phyloP scores from a whole-genome alignment of 495 filamentous ascomycete genomes.

The Penicillium canescens region DNA sequence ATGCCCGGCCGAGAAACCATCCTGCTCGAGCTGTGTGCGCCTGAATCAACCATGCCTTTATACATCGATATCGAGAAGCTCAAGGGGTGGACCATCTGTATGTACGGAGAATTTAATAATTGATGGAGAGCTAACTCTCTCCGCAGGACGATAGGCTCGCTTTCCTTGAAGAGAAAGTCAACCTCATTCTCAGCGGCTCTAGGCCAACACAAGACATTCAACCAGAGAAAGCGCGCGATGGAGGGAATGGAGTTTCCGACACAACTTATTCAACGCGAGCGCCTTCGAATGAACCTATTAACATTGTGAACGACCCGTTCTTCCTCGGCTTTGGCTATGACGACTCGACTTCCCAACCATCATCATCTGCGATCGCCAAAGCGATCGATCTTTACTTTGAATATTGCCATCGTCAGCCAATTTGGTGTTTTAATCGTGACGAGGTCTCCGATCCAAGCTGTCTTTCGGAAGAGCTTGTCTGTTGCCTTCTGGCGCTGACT shows the following conservation, averaged over 20 bases:
- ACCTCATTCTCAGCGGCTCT: constrained; percentile 41
- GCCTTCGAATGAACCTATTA: constrained; percentile 19
- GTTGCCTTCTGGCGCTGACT: constrained; percentile 43
- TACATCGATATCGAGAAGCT: constrained; percentile 23
- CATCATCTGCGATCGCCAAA: constrained; percentile 28
- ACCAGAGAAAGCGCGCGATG: constrained; percentile 17
- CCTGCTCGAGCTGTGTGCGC: constrained; percentile 46
- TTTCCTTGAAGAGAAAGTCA: constrained; percentile 49
- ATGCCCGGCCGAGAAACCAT: constrained; percentile 47
- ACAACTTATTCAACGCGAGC: constrained; percentile 21
- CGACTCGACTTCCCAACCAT: constrained; percentile 26
- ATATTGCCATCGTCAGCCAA: constrained; percentile 48
- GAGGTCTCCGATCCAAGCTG: constrained; percentile 38
- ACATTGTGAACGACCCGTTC: constrained; percentile 25
- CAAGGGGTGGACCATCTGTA: constrained; percentile 37
- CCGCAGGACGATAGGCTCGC: constrained; percentile 43
- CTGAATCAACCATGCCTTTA: constrained; percentile 47
- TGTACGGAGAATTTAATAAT: not conserved
- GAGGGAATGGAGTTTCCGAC: constrained; percentile 15
- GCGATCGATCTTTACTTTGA: constrained; percentile 45
- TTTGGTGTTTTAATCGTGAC: constrained; percentile 49
- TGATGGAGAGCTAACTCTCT: too few relatives aligned
- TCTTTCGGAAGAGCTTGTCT: constrained; percentile 43
- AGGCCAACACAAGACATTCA: constrained; percentile 19
- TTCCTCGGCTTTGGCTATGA: constrained; percentile 32